A percentile compares a stretch with the other conserved stretches of the same genome.
phyloP scores from a whole-genome alignment of 495 filamentous ascomycete species.

The Daldinia concentrica region DNA sequence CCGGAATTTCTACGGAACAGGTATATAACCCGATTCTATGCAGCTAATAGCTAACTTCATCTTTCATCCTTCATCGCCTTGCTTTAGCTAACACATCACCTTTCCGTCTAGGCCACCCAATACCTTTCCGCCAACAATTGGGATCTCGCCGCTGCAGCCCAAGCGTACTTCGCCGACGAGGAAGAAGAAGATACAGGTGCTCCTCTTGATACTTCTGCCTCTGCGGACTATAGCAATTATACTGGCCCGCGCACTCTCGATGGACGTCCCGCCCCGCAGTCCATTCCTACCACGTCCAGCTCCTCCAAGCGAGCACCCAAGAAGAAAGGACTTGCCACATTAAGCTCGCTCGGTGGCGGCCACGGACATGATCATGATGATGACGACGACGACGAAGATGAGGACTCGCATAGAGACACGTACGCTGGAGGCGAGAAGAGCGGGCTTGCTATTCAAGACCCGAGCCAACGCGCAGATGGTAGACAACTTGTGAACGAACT shows the following conservation, averaged over 20 bases:
- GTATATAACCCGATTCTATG: slow-evolving; percentile 54
- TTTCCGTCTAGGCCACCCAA: slow-evolving; percentile 66
- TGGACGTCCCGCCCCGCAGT: slow-evolving; percentile 61
- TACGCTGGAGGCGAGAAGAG: slow-evolving; percentile 98
- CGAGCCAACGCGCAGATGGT: slow-evolving; percentile 65
- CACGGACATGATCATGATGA: slow-evolving; percentile 57
- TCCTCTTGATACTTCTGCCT: not conserved
- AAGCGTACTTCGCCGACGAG: slow-evolving; percentile 74
- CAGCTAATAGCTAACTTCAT: not conserved
- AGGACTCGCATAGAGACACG: slow-evolving; percentile 76
- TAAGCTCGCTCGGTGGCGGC: slow-evolving; percentile 62
- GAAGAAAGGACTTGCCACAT: slow-evolving; percentile 64
- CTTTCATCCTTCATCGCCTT: not conserved
- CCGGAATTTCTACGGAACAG: slow-evolving; percentile 68
- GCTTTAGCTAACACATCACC: slow-evolving; percentile 1
- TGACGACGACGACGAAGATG: slow-evolving; percentile 67
- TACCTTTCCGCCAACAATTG: slow-evolving; percentile 74
- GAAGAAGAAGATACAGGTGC: slow-evolving; percentile 66
- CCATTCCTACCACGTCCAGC: slow-evolving; percentile 50
- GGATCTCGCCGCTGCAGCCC: slow-evolving; percentile 73
- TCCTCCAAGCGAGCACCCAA: slow-evolving; percentile 54
- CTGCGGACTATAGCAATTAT: slow-evolving; percentile 44
- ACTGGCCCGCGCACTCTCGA: slow-evolving; percentile 66
- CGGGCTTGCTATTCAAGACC: slow-evolving; percentile 93
- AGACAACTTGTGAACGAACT: slow-evolving; percentile 79